Percentiles rank a stretch among this genome's conserved stretches.
Evolutionary conservation across 2,329 filamentous ascomycete genomes (phyloP).

Genomic region (Claviceps paspali): DNA sequence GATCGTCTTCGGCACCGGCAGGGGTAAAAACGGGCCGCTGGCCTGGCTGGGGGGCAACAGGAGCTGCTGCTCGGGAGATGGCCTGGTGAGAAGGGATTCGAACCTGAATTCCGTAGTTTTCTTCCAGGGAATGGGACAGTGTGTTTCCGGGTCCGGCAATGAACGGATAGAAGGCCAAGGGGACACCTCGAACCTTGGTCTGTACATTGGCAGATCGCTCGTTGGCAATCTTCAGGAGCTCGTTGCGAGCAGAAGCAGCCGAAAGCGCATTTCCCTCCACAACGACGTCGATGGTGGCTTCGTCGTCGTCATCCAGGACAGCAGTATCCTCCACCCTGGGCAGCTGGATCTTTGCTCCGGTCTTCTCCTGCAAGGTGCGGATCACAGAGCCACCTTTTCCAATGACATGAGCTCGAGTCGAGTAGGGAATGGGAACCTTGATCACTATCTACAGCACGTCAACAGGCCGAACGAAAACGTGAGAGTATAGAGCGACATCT

Average conservation of each 20-base stretch:
- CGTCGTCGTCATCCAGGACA: constrained; percentile 54
- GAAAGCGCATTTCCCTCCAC: constrained; percentile 88
- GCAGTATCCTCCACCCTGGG: constrained; percentile 58
- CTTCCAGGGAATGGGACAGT: constrained; percentile 53
- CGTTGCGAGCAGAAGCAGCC: constrained; percentile 65
- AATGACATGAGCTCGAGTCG: constrained; percentile 78
- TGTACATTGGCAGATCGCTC: constrained; percentile 73
- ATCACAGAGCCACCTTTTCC: constrained; percentile 83
- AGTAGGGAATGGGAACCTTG: constrained; percentile 67
- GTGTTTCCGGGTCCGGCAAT: constrained; percentile 67
- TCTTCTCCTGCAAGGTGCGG: constrained; percentile 76
- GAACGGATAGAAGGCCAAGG: constrained; percentile 90
- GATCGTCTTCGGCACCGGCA: constrained; percentile 50
- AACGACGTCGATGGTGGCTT: constrained; percentile 67
- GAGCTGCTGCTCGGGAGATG: constrained; percentile 55
- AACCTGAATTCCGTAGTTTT: constrained; percentile 64
- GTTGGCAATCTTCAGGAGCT: constrained; percentile 75
- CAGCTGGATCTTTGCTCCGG: constrained; percentile 79
- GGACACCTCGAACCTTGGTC: constrained; percentile 68
- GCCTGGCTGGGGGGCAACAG: constrained; percentile 43
- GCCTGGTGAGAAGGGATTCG: constrained; percentile 70
- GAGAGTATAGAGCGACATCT: neutral
- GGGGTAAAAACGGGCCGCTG: constrained; percentile 56
- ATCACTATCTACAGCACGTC: constrained; percentile 30
- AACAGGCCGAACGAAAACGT: neutral